Evolutionary conservation across 208 protist species (phyloP), one percentile per base, ranked within the genome.

Genomic region (Lotmaria passim): DNA sequence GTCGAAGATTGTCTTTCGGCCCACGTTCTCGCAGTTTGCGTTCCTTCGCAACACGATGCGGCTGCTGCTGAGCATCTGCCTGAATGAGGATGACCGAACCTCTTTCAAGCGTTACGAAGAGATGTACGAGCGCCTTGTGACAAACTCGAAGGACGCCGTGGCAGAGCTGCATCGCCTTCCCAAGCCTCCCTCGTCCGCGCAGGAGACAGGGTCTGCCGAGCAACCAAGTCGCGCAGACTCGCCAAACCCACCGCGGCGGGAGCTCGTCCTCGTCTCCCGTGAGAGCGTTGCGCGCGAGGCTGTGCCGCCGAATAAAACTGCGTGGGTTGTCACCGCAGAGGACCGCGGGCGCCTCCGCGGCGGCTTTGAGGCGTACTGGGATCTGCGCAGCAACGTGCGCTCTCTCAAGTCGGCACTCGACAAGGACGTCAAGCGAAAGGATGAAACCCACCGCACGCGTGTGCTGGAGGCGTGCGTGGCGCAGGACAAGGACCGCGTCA

Each of bases 81-180:
- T 94, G 26, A 83, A 81, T 33, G 91, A 90, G 50, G 81, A 91
- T 60, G 86, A 93, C 66, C 63, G 78, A n/a, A 90, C 85, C 8
- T 77, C 85, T 30, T 67, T 87, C 12, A 51, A 79, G 47, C 81
- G 83, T 28, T 84, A 83, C 53, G 63, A 87, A 56, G 63, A 85
- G 23, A 41, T 83, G 58, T 93, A 90, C 71, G 68, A 78, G 51
- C 55, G 61, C 15, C 66, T 82, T 30, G 65, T 87, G 1, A 47
- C 58, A 7, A 79, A 79, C 14, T 64, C 81, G 6, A 60, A 73
- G 51, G 71, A 82, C 36, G 65, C 83, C 28, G 67, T 89, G 33
- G 69, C 48, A 19, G 55, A 76, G 33, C 58, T 92, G 36, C 82
- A 71, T 26, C 48, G 82, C 21, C 70, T 86, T 10, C 80, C 78